Base-by-base conservation (phyloP, 805 yeast genomes). In the Cephaloascus fragrans region DNA sequence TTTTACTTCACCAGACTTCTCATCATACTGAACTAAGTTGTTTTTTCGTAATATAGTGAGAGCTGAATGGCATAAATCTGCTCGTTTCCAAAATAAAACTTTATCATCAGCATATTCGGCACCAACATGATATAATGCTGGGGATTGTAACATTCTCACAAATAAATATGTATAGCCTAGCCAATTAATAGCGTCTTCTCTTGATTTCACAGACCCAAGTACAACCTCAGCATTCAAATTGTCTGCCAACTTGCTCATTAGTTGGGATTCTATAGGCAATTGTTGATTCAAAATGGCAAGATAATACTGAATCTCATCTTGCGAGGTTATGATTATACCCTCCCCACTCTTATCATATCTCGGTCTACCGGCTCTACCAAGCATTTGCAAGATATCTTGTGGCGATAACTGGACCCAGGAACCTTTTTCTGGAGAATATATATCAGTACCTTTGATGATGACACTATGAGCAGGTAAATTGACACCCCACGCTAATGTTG, bases 291-390 rank as follows among this genome's bases (percentile, higher is more conserved):
- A 64, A n/a, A 90, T 73, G 0, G 96, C 95, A 50, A 93, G 67
- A 52, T 88, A 90, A 53, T 87, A 89, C 46, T 85, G 90, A 15
- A 90, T 71, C 49, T 88, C 95, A 17, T 80, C 78, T 42, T 85
- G 93, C 0, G 89, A 72, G 0, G 97, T 93, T 37, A 90, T 86
- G 26, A 90, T 85, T 3, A 90, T 78, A 63, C 97, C 98, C 49
- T 86, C 95, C 50, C 98, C 98, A 50, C 78, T 75, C 15, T 78
- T 77, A 57, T 90, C 98, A 59, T 83, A 93, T 39, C 96, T 70
- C 0, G 98, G 98, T 59, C 98, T 73, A 48, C 97, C 97, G 16
- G 97, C 97, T 64, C 97, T 77, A 29, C 97, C 97, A n/a, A 90
- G 67, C 97, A 90, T 90, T 61, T 90, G 98, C 8, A 90, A 58